Evolutionary conservation across 1,284 basidiomycete genomes (phyloP).

Genomic region (Trichosporon faecale): DNA sequence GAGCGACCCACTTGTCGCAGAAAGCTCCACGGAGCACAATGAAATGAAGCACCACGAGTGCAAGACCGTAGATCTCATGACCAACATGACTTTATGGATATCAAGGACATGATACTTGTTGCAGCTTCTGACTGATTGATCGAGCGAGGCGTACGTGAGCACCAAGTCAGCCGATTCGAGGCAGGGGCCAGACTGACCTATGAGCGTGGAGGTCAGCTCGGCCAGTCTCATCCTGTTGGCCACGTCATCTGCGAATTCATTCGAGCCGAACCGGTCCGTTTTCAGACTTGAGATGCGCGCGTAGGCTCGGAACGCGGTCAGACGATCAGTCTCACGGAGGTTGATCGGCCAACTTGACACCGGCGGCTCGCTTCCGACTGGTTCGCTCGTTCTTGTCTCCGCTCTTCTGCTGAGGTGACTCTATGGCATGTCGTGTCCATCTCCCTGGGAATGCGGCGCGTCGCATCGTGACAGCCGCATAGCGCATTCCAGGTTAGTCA

Average conservation of each 20-base stretch:
- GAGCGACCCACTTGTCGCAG: too few species aligned
- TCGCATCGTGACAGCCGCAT: too few species aligned
- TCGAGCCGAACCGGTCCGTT: not conserved
- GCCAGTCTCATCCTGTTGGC: too few species aligned
- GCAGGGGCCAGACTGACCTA: not conserved
- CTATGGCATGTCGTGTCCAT: too few species aligned
- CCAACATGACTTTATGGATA: constrained; percentile 3
- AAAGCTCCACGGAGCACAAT: not conserved
- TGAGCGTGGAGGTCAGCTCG: not conserved
- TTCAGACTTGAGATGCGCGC: too few species aligned
- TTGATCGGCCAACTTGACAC: not conserved
- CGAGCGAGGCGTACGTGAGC: too few species aligned
- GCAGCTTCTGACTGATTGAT: too few species aligned
- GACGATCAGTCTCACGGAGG: not conserved
- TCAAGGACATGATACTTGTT: not conserved
- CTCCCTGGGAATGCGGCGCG: too few species aligned
- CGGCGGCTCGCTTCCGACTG: too few species aligned
- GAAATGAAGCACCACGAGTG: not conserved
- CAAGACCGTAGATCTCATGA: not conserved
- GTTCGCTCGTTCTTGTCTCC: too few species aligned
- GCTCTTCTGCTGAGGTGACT: too few species aligned
- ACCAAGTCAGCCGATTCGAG: not conserved
- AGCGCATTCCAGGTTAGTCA: too few species aligned
- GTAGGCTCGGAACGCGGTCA: not conserved
- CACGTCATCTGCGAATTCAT: not conserved